A percentile compares a stretch with the other conserved stretches of the same genome.
phyloP scores from a whole-genome alignment of 176 grass and related monocot genomes.

The Thalia dealbata region DNA sequence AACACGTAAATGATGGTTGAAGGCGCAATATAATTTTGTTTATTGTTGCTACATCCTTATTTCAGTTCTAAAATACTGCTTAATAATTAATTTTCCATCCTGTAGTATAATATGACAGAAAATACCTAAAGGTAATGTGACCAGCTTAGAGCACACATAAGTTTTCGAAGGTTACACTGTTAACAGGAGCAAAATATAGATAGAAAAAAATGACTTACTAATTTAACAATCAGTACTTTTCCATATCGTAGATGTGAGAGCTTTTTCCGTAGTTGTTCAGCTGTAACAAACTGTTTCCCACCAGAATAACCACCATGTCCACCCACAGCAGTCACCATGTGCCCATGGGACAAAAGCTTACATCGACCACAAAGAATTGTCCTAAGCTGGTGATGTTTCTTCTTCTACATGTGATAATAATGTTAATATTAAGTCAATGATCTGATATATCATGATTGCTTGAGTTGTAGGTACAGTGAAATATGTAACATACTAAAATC shows the following conservation, averaged over 20 bases:
- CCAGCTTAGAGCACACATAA: neutral
- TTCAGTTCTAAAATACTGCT: no score
- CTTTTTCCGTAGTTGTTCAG: constrained; percentile 58
- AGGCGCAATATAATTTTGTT: neutral
- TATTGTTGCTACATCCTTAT: no score
- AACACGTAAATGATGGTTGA: neutral
- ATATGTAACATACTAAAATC: neutral
- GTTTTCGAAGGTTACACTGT: no score
- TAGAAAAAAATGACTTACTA: constrained; percentile 32
- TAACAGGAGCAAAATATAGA: neutral
- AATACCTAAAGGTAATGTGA: neutral
- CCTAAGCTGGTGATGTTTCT: constrained; percentile 59
- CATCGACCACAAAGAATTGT: constrained; percentile 82
- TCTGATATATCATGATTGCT: neutral
- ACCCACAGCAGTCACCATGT: constrained; percentile 87
- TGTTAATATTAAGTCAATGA: neutral
- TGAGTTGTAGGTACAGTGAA: neutral
- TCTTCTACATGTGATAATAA: constrained; percentile 45
- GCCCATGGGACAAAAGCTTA: constrained; percentile 62
- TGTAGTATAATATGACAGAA: neutral
- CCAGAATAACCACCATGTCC: constrained; percentile 89
- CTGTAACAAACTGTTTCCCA: constrained; percentile 77
- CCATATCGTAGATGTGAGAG: constrained; percentile 65
- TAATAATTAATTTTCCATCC: neutral
- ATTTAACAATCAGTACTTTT: constrained; percentile 67